phyloP scores from a whole-genome alignment of 2,329 filamentous ascomycete species.

The Raffaelea ambrosiae region DNA sequence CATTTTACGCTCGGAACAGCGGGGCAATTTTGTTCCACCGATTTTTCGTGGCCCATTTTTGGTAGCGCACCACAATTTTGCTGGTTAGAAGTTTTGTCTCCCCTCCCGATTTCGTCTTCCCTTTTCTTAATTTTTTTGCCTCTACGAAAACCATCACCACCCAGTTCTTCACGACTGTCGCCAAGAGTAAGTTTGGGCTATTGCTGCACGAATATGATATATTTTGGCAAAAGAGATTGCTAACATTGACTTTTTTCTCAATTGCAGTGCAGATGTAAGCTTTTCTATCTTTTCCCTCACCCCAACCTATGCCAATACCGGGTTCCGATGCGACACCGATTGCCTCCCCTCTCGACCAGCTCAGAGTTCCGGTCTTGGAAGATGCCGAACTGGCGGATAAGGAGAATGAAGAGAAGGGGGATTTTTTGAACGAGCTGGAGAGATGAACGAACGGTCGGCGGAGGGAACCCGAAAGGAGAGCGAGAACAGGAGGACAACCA shows the following conservation, averaged over 20 bases:
- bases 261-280: conserved; percentile 82
- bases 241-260: conserved; percentile 14
- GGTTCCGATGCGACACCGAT: too few species aligned
- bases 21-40: conserved; percentile 10
- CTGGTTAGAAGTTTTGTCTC: not conserved
- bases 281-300: conserved; percentile 9
- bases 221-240: not conserved
- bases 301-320: not conserved
- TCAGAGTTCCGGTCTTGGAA: too few species aligned
- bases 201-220: not conserved
- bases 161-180: conserved; percentile 13
- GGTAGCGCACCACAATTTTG: conserved; percentile 16
- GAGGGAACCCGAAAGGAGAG: not conserved
- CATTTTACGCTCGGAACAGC: not conserved
- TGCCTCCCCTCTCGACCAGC: too few species aligned
- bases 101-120: not conserved
- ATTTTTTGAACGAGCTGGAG: too few species aligned
- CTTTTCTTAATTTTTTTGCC: conserved; percentile 6
- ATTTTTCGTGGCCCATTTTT: conserved; percentile 11
- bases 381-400: too few species aligned
- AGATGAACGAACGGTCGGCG: too few species aligned
- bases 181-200: conserved; percentile 16
- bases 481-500: not conserved
- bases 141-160: conserved; percentile 5
- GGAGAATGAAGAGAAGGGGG: too few species aligned